Evolutionary conservation across 169 alveolate species (phyloP), one percentile per base, ranked within the genome.

Genomic region (Theileria luwenshuni): DNA sequence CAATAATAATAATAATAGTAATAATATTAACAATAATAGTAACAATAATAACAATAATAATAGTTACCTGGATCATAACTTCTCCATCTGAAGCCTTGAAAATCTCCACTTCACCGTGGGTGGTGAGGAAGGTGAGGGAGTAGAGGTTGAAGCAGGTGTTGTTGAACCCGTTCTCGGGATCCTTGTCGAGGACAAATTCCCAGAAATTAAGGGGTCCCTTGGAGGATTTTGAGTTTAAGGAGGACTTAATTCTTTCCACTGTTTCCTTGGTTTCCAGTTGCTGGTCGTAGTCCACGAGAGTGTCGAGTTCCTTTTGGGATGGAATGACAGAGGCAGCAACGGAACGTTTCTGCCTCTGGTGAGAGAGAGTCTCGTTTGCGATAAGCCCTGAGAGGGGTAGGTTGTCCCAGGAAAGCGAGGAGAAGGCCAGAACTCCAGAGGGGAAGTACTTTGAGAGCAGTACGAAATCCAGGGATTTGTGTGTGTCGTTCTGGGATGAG

Each of bases 131-230:
- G 8, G 93, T 84, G 19, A 84, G 70, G 19, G 90, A 56, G 69
- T 84, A 88, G 19, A 88, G 49, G 74, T 83, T 80, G 42, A 62
- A 77, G 51, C 92, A 84, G 23, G 93, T 88, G 72, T 69, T 81
- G 81, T 77, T 88, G 74, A 47, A 88, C 49, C 93, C 93, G 47
- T 88, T 65, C 23, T 48, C 6, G 1, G 91, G 91, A 70, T 76
- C 90, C 28, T 65, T 51, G 33, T 88, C 93, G 15, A 88, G 61
- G 23, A 88, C 84, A 62, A 88, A 88, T 21, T 84, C 79, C 84
- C 87, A 75, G 76, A 88, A 88, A 3, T 47, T 12, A 3, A 81
- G 69, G 0, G 89, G 84, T 10, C 23, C 51, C 23, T 6, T 45
- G n/a, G 33, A 28, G 32, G 89, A n/a, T 3, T n/a, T 48, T 1